phyloP scores from a whole-genome alignment of 2,329 filamentous ascomycete genomes.

The Colletotrichum camelliae region DNA sequence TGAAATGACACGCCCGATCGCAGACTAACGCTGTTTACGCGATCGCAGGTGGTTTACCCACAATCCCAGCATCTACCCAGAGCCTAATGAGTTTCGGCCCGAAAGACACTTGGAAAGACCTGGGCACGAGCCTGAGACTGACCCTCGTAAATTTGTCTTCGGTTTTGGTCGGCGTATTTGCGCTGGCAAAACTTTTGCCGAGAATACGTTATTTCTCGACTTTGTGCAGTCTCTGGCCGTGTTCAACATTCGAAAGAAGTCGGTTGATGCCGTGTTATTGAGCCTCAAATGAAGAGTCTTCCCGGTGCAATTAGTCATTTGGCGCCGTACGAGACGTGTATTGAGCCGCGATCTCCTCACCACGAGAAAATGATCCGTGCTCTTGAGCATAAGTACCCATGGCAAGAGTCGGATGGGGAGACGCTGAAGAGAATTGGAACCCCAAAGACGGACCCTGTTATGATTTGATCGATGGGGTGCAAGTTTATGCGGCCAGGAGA shows the following conservation, averaged over 20 bases:
- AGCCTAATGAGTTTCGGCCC: constrained; percentile 36
- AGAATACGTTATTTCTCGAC: constrained; percentile 24
- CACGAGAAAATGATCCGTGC: constrained; percentile 8
- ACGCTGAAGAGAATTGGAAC: not conserved
- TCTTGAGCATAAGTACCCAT: not conserved
- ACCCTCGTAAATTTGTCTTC: constrained; percentile 16
- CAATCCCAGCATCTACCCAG: constrained; percentile 69
- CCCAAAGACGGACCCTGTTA: accelerated
- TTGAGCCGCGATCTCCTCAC: not conserved
- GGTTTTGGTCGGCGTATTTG: constrained; percentile 25
- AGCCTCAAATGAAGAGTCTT: not conserved
- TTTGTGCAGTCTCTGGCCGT: constrained; percentile 48
- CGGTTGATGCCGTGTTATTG: constrained; percentile 36
- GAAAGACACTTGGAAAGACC: constrained; percentile 32
- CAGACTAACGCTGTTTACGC: accelerated
- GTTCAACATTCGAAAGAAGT: constrained; percentile 45
- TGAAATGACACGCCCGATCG: not conserved
- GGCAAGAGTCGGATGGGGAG: not conserved
- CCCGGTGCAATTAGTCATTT: constrained; percentile 1
- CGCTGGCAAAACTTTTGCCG: constrained; percentile 21
- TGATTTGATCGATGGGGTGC: no score
- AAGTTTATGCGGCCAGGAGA: no score
- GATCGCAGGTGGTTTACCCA: constrained; percentile 50
- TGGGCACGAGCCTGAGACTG: not conserved
- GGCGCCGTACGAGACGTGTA: not conserved